Conservation (phyloP, 2,329 filamentous ascomycete genomes). For the Alternaria burnsii region DNA sequence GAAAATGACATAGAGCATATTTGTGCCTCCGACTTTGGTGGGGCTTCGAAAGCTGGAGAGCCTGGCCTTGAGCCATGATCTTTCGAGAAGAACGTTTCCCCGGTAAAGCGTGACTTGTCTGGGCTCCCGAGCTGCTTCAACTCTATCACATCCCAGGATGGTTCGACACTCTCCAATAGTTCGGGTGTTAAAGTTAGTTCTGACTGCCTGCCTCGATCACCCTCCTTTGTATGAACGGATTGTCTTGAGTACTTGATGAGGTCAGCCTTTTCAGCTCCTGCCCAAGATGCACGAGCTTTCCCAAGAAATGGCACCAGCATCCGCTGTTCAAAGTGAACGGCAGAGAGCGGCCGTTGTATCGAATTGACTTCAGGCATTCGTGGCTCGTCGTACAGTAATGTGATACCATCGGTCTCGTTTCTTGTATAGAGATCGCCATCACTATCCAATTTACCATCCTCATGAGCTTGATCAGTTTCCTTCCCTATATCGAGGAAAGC, state of each 20-base stretch:
- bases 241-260: not conserved
- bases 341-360: conserved; percentile 28
- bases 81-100: not conserved
- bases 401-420: conserved; percentile 27
- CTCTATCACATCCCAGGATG: not conserved
- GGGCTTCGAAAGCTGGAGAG: conserved; percentile 5
- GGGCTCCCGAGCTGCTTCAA: conserved; percentile 1
- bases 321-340: conserved; percentile 27
- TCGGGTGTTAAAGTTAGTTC: not conserved
- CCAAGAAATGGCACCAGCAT: conserved; percentile 26
- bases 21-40: conserved; percentile 8
- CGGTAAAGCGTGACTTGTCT: conserved; percentile 3
- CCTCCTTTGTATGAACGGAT: conserved; percentile 8
- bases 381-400: conserved; percentile 28
- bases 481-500: conserved; percentile 33
- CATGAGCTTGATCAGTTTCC: conserved; percentile 9
- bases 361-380: conserved; percentile 15
- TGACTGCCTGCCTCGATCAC: not conserved
- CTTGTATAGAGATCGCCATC: conserved; percentile 13
- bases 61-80: conserved; percentile 11
- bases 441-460: not conserved
- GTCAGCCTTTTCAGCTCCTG: not conserved
- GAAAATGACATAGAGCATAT: conserved; percentile 8
- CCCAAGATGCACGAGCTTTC: conserved; percentile 4
- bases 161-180: not conserved